A percentile compares a stretch with the other conserved stretches of the same genome.
These are phyloP conservation scores for Ambrosia trifida DNA, from an alignment of 129 eudicot species.

Conservation along the genomic window DNA sequence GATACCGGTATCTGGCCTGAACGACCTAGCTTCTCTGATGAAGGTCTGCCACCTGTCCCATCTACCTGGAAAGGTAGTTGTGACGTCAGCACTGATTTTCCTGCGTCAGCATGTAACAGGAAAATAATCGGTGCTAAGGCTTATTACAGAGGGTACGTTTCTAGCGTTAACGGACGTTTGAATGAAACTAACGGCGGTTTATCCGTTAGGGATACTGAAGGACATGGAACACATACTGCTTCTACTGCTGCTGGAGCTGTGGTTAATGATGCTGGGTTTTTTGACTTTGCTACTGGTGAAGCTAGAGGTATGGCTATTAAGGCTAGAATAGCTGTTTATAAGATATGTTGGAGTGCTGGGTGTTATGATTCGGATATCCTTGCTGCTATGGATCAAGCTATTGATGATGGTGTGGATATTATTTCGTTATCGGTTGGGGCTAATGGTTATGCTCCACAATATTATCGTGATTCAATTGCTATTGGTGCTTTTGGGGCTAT, in stretches of 20 bases:
- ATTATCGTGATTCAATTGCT: conserved; percentile 78
- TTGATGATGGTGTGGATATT: conserved; percentile 73
- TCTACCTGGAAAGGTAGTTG: conserved; percentile 75
- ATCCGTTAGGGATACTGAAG: conserved; percentile 91
- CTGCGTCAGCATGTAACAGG: conserved; percentile 55
- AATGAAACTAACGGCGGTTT: conserved; percentile 37
- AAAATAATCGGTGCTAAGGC: conserved; percentile 90
- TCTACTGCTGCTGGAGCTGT: conserved; percentile 93
- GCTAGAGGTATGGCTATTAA: conserved; percentile 96
- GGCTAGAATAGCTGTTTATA: conserved; percentile 92
- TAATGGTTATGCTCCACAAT: conserved; percentile 68
- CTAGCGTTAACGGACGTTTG: conserved; percentile 20
- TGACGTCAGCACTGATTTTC: conserved; percentile 55
- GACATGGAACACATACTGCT: conserved; percentile 95
- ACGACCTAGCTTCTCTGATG: conserved; percentile 66
- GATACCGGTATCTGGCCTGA: conserved; percentile 99
- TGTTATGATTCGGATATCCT: conserved; percentile 93
- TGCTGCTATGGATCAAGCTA: conserved; percentile 89
- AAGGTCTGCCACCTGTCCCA: conserved; percentile 70
- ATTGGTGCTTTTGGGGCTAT: conserved; percentile 85
- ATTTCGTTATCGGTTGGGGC: conserved; percentile 90
- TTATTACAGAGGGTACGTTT: conserved; percentile 57
- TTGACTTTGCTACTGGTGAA: conserved; percentile 69
- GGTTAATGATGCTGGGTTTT: conserved; percentile 63
- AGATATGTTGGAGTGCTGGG: conserved; percentile 84